Evolutionary conservation across 257 asterid genomes (phyloP).

Genomic region (Voacanga thouarsii): DNA sequence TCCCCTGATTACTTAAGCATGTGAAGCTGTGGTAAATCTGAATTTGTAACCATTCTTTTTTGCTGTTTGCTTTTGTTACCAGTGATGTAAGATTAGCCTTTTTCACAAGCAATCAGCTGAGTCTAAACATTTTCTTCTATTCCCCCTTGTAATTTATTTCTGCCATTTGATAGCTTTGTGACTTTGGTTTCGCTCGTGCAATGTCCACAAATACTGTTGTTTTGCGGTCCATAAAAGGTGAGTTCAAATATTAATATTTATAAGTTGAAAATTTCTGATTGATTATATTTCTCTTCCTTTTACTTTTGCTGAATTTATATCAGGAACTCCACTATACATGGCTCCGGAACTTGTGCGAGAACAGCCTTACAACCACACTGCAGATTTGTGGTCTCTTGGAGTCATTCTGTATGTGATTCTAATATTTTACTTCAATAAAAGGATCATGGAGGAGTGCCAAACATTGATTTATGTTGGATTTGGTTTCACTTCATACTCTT

Average conservation of each 20-base stretch:
- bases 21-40: not conserved
- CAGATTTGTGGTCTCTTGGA: conserved; percentile 99
- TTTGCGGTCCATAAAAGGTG: conserved; percentile 90
- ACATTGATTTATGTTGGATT: not conserved
- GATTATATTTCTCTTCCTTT: conserved; percentile 19
- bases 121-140: conserved; percentile 6
- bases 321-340: conserved; percentile 99
- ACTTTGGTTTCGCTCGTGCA: conserved; percentile 96
- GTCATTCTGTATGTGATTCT: conserved; percentile 76
- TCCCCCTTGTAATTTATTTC: conserved; percentile 12
- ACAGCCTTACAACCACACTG: conserved; percentile 99
- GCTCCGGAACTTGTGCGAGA: conserved; percentile 99
- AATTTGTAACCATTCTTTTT: not conserved
- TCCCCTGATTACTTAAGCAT: not conserved
- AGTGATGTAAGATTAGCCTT: not conserved
- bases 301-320: conserved; percentile 20
- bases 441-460: not conserved
- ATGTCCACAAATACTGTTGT: conserved; percentile 98
- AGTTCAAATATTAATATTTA: conserved; percentile 8
- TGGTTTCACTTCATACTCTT: not conserved
- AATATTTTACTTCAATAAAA: not conserved
- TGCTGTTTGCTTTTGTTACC: not conserved
- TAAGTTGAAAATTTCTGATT: conserved; percentile 16
- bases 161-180: conserved; percentile 67
- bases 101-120: not conserved